Evolutionary conservation across 1,284 basidiomycete species (phyloP).

Genomic region (Cryptococcus floricola): DNA sequence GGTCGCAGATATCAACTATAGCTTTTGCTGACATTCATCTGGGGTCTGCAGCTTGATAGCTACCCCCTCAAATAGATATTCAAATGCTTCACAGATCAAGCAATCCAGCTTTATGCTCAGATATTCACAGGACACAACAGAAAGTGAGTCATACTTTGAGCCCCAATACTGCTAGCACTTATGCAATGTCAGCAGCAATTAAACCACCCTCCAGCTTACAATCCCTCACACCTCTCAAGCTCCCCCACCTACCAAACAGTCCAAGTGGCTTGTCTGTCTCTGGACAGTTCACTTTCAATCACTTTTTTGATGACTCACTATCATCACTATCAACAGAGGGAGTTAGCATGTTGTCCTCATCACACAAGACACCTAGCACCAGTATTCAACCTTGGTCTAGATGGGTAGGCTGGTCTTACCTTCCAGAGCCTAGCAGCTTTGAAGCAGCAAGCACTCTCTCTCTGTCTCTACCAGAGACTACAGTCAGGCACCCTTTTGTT

Average conservation of each 20-base stretch:
- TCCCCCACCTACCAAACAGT: conserved; percentile 1
- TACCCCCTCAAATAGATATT: not conserved
- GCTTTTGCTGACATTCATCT: not conserved
- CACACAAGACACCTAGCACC: not conserved
- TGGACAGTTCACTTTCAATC: conserved; percentile 7
- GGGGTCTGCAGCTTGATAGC: not conserved
- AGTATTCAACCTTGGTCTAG: not conserved
- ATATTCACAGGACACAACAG: too few species aligned
- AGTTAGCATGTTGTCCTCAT: not conserved
- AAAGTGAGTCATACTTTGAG: not conserved
- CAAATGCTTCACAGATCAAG: not conserved
- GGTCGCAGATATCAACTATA: not conserved
- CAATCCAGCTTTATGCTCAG: not conserved
- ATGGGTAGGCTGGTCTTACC: conserved; percentile 17
- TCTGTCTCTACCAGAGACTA: not conserved
- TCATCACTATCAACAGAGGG: not conserved
- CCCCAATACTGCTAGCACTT: not conserved
- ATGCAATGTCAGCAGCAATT: not conserved
- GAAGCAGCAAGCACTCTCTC: not conserved
- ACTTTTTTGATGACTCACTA: conserved; percentile 6
- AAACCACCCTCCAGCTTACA: not conserved
- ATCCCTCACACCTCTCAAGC: not conserved
- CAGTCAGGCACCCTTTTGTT: too few species aligned
- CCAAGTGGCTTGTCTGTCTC: not conserved
- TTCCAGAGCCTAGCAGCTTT: conserved; percentile 1